Evolutionary conservation across 768 basidiomycete genomes (phyloP).

Genomic region (Mycena kentingensis): DNA sequence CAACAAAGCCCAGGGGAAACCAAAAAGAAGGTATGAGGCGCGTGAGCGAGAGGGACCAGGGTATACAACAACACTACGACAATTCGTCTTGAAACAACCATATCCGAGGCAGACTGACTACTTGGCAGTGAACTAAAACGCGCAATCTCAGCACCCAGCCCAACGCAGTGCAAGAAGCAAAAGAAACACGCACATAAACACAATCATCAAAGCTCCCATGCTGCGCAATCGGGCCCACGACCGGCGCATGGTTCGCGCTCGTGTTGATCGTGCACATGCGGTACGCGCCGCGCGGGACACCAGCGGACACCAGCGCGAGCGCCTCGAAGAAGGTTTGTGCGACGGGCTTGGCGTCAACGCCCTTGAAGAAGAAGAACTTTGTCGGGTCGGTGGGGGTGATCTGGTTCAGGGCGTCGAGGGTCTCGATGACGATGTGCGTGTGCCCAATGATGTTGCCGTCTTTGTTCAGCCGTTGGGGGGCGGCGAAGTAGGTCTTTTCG

Average conservation of each 20-base stretch:
- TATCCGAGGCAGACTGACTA: too few species aligned
- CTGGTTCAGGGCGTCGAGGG: constrained; percentile 41
- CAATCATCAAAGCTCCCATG: constrained; percentile 51
- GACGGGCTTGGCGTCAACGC: constrained; percentile 47
- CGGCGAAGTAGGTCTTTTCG: constrained; percentile 48
- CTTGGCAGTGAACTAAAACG: too few species aligned
- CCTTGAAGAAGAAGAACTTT: constrained; percentile 68
- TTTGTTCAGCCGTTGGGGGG: constrained; percentile 48
- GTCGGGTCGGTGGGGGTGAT: constrained; percentile 47
- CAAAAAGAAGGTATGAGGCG: too few species aligned
- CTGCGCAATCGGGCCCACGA: constrained; percentile 48
- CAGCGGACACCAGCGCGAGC: constrained; percentile 44
- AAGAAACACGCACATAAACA: constrained; percentile 48
- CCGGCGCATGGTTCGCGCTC: constrained; percentile 51
- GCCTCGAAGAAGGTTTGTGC: constrained; percentile 51
- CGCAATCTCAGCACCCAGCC: too few species aligned
- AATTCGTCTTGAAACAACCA: too few species aligned
- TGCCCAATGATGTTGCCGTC: constrained; percentile 49
- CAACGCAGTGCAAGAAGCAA: too few species aligned
- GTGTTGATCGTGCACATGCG: constrained; percentile 54
- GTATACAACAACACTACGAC: too few species aligned
- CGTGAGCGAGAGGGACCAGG: too few species aligned
- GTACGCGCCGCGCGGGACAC: constrained; percentile 59
- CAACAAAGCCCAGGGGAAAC: too few species aligned
- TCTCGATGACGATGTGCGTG: constrained; percentile 57